A percentile compares a stretch with the other conserved stretches of the same genome.
phyloP scores from a whole-genome alignment of 1,139 yeast genomes.

The Hyphopichia khmerensis region DNA sequence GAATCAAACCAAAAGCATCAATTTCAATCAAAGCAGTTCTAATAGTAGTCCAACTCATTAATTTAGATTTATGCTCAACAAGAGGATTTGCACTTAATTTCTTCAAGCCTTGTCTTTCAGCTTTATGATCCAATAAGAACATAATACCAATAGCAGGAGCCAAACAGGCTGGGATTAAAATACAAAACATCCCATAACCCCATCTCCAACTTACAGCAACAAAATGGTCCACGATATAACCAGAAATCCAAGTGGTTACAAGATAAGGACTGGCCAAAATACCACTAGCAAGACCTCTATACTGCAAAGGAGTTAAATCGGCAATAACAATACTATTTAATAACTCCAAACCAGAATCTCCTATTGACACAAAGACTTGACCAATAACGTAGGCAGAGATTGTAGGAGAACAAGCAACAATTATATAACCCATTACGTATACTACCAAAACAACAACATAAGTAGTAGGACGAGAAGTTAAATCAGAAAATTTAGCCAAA shows the following conservation, averaged over 20 bases:
- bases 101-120: slow-evolving; percentile 15
- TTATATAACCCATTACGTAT: slow-evolving; percentile 25
- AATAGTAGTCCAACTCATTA: slow-evolving; percentile 5
- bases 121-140: slow-evolving; percentile 24
- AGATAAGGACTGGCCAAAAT: slow-evolving; percentile 26
- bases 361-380: slow-evolving; percentile 25
- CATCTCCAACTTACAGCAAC: slow-evolving; percentile 31
- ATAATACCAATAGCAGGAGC: slow-evolving; percentile 26
- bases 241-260: slow-evolving; percentile 32
- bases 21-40: slow-evolving; percentile 20
- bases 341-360: slow-evolving; percentile 22
- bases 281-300: slow-evolving; percentile 27
- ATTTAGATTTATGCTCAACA: slow-evolving; percentile 3
- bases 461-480: slow-evolving; percentile 24
- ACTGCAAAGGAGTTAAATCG: slow-evolving; percentile 32
- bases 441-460: slow-evolving; percentile 18
- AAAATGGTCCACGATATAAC: slow-evolving; percentile 26
- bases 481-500: slow-evolving; percentile 28
- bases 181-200: slow-evolving; percentile 39
- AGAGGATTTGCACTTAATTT: slow-evolving; percentile 6
- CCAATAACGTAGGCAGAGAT: slow-evolving; percentile 31
- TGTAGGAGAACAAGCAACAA: slow-evolving; percentile 23
- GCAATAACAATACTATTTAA: slow-evolving; percentile 25
- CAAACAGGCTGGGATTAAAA: slow-evolving; percentile 29
- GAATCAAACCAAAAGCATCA: slow-evolving; percentile 25